phyloP scores from a whole-genome alignment of 495 filamentous ascomycete genomes.

The Penicillium fimorum region DNA sequence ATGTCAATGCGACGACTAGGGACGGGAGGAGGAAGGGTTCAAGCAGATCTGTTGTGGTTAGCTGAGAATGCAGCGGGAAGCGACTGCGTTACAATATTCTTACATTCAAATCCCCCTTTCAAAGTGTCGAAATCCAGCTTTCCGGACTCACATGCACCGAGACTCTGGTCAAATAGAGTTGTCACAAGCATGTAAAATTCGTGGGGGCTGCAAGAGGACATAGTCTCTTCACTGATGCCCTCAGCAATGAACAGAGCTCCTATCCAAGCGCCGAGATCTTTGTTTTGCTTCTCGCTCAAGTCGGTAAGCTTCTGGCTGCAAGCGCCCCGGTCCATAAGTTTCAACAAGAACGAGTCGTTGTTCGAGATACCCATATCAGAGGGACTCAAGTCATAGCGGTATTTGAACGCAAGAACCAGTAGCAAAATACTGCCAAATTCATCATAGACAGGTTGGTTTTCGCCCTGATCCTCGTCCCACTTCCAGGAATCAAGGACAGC shows the following conservation, averaged over 20 bases:
- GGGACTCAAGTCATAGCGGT: conserved; percentile 73
- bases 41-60: conserved; percentile 61
- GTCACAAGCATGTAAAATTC: conserved; percentile 92
- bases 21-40: conserved; percentile 89
- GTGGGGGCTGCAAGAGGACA: conserved; percentile 88
- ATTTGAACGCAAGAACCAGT: conserved; percentile 74
- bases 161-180: conserved; percentile 81
- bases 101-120: conserved; percentile 85
- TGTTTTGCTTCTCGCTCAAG: conserved; percentile 69
- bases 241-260: conserved; percentile 82
- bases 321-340: conserved; percentile 66
- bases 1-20: conserved; percentile 74
- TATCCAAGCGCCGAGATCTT: conserved; percentile 81
- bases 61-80: conserved; percentile 1
- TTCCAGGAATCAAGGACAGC: conserved; percentile 83
- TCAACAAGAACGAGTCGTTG: conserved; percentile 72
- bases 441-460: conserved; percentile 95
- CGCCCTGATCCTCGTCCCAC: conserved; percentile 89
- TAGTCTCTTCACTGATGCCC: conserved; percentile 80
- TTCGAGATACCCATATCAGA: conserved; percentile 63
- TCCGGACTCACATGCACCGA: conserved; percentile 69
- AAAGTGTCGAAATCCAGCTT: conserved; percentile 76
- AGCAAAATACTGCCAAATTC: conserved; percentile 91
- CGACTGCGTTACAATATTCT: conserved; percentile 26
- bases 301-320: conserved; percentile 61